These are phyloP conservation scores for Neocatenulostroma microsporum DNA, from an alignment of 2,329 filamentous ascomycete species.

Conservation along the genomic window DNA sequence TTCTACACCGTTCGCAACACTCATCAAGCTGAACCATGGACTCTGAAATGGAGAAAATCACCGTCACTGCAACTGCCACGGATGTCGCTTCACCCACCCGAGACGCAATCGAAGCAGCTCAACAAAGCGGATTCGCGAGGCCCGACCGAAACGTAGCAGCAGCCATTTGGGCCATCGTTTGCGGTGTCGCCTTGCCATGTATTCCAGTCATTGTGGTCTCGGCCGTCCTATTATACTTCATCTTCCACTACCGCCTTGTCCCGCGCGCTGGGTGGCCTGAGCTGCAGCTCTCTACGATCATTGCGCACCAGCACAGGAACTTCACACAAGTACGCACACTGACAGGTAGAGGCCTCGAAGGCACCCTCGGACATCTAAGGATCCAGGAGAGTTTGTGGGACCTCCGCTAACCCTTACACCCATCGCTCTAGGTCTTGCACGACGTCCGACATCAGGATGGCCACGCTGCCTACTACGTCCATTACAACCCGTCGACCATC, in stretches of 20 bases:
- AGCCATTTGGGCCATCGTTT: constrained; percentile 1
- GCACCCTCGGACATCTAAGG: too few species aligned
- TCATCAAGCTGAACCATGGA: too few species aligned
- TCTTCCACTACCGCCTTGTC: not conserved
- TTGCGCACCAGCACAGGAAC: not conserved
- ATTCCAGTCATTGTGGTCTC: not conserved
- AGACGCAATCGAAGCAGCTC: too few species aligned
- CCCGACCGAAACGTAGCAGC: not conserved
- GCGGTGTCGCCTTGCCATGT: not conserved
- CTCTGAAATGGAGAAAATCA: too few species aligned
- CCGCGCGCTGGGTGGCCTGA: not conserved
- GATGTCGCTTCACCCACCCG: too few species aligned
- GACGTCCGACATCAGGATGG: not conserved
- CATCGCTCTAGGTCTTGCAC: not conserved
- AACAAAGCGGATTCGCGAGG: constrained; percentile 3
- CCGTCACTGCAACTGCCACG: too few species aligned
- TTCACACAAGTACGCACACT: too few species aligned
- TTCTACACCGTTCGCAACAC: too few species aligned
- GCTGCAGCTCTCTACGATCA: not conserved
- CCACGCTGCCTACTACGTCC: not conserved
- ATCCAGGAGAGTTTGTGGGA: too few species aligned
- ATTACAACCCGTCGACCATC: constrained; percentile 5
- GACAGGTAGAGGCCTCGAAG: too few species aligned
- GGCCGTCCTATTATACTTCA: constrained; percentile 1
- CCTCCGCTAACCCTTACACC: too few species aligned